phyloP scores from a whole-genome alignment of 257 asterid genomes.

The Solanum peruvianum region DNA sequence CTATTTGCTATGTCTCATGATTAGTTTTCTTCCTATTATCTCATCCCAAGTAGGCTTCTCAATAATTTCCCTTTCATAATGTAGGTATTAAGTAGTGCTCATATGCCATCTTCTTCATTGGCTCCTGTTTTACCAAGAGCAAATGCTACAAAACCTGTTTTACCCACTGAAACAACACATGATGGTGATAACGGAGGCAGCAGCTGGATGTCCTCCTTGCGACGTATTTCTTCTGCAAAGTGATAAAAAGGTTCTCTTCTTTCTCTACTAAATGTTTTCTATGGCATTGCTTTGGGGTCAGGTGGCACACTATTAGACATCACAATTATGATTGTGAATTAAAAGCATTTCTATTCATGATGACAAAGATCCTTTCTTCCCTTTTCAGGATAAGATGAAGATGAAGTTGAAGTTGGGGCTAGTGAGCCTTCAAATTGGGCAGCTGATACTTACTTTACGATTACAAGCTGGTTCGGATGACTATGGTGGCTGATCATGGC shows the following conservation, averaged over 20 bases:
- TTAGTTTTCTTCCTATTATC: background rate
- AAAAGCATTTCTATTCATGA: background rate
- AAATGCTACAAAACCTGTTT: conserved; percentile 38
- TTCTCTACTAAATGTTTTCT: background rate
- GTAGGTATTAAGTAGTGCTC: conserved; percentile 49
- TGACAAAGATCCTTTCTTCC: background rate
- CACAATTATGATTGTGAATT: background rate
- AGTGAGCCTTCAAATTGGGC: background rate
- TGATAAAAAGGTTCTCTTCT: conserved; percentile 25
- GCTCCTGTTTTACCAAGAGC: conserved; percentile 52
- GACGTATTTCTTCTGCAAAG: conserved; percentile 87
- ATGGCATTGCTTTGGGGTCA: background rate
- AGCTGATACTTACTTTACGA: background rate
- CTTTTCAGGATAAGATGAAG: background rate
- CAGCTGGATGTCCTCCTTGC: conserved; percentile 85
- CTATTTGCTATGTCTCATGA: background rate
- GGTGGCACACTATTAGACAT: background rate
- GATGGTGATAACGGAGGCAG: conserved; percentile 55
- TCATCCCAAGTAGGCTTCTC: background rate
- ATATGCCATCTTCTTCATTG: conserved; percentile 52
- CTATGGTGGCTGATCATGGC: conserved; percentile 6
- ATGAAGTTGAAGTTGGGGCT: background rate
- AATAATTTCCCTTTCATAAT: background rate
- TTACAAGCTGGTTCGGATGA: conserved; percentile 1
- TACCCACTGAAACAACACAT: conserved; percentile 52